Percentiles rank a stretch among this genome's conserved stretches.
Conservation (phyloP, 495 filamentous ascomycete species). For the Penicillium simplicissimum region DNA sequence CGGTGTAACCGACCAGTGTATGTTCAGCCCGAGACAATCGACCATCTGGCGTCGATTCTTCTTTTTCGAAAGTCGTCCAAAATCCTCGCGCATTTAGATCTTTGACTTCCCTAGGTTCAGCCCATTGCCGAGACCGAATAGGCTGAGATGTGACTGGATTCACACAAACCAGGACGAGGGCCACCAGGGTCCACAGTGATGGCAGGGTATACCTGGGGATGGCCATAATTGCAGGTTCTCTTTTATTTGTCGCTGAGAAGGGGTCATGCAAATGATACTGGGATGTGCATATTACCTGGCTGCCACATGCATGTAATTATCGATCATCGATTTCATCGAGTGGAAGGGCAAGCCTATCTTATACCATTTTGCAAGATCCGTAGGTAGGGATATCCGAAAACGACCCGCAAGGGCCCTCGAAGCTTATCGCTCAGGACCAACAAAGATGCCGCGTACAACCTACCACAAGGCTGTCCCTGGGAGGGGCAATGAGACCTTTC, state of each 20-base stretch:
- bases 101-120: slow-evolving; percentile 2
- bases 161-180: slow-evolving; percentile 13
- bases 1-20: slow-evolving; percentile 10
- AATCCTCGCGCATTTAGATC: slow-evolving; percentile 2
- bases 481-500: slow-evolving; percentile 3
- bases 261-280: background rate
- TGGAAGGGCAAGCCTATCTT: slow-evolving; percentile 1
- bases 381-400: slow-evolving; percentile 10
- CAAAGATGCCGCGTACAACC: slow-evolving; percentile 19
- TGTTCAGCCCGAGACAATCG: slow-evolving; percentile 7
- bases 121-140: slow-evolving; percentile 18
- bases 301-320: background rate
- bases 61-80: slow-evolving; percentile 18
- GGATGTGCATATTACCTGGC: background rate
- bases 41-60: background rate
- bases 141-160: slow-evolving; percentile 19
- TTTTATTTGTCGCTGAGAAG: background rate
- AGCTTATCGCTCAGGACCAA: background rate
- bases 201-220: background rate
- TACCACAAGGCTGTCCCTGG: slow-evolving; percentile 8
- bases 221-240: background rate
- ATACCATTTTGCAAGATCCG: slow-evolving; percentile 7
- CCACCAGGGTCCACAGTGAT: slow-evolving; percentile 10
- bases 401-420: slow-evolving; percentile 18
- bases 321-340: background rate